Evolutionary conservation across 2,329 filamentous ascomycete genomes (phyloP).

Genomic region (Penicillium psychrosexuale): DNA sequence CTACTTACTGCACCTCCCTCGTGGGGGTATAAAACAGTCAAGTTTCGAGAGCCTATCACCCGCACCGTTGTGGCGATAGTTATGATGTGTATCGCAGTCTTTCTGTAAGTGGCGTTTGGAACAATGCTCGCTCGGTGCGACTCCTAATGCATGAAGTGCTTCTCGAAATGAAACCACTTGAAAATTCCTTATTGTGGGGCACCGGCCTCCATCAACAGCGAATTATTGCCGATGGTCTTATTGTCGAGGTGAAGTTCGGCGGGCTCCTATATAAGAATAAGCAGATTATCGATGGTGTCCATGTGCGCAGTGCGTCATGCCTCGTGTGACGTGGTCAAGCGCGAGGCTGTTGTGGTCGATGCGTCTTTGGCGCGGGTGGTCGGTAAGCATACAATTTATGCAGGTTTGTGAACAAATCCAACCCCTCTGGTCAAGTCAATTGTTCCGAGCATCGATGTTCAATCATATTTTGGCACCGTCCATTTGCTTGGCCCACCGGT

Average conservation of each 20-base stretch:
- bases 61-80: conserved; percentile 5
- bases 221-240: not conserved
- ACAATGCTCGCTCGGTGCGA: conserved; percentile 8
- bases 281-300: too few species aligned
- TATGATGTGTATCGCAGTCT: conserved; percentile 11
- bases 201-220: not conserved
- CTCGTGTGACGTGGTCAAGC: too few species aligned
- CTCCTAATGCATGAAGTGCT: conserved; percentile 13
- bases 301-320: too few species aligned
- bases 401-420: conserved; percentile 9
- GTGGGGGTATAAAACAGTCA: conserved; percentile 6
- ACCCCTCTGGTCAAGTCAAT: not conserved
- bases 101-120: conserved; percentile 8
- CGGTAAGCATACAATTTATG: conserved; percentile 9
- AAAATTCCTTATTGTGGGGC: not conserved
- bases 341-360: too few species aligned
- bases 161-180: not conserved
- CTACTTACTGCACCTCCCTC: not conserved
- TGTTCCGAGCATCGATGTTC: conserved; percentile 12
- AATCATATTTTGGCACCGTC: conserved; percentile 11
- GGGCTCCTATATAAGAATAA: too few species aligned
- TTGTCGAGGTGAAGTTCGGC: too few species aligned
- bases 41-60: conserved; percentile 2
- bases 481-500: conserved; percentile 15
- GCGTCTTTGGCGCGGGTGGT: too few species aligned